Conservation (phyloP, 2,329 filamentous ascomycete species). For the Fusarium pseudoanthophilum region DNA sequence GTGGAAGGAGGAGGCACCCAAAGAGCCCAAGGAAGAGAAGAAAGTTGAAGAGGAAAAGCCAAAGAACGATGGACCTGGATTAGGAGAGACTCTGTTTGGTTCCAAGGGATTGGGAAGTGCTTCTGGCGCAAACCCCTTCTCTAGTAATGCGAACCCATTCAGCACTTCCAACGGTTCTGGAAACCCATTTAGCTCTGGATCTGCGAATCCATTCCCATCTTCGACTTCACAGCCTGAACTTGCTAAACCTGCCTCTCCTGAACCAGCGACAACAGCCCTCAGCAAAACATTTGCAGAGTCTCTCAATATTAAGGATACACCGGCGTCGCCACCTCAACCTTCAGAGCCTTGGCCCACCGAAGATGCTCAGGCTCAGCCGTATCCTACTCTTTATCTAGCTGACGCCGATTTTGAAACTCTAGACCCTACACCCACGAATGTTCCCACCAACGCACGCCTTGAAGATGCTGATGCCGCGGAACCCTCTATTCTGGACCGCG, state of each 20-base stretch:
- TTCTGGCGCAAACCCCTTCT: constrained; percentile 68
- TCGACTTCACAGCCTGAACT: constrained; percentile 47
- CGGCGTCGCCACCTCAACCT: constrained; percentile 49
- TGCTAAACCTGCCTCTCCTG: constrained; percentile 48
- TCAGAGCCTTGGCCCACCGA: constrained; percentile 80
- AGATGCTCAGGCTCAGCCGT: constrained; percentile 73
- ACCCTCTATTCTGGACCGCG: constrained; percentile 68
- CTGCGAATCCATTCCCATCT: constrained; percentile 47
- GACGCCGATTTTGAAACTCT: constrained; percentile 95
- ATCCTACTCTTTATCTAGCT: constrained; percentile 79
- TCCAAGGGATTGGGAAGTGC: constrained; percentile 60
- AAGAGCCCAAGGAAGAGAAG: constrained; percentile 45
- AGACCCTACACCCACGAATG: constrained; percentile 65
- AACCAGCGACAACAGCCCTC: constrained; percentile 51
- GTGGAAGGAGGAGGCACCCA: constrained; percentile 52
- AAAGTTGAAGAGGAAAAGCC: constrained; percentile 51
- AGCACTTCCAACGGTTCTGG: constrained; percentile 48
- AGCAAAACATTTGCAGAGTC: constrained; percentile 77
- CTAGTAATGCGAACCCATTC: constrained; percentile 63
- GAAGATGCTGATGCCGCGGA: constrained; percentile 55
- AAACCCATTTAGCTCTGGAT: constrained; percentile 48
- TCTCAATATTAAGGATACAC: constrained; percentile 75
- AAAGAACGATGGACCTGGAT: constrained; percentile 52
- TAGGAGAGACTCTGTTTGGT: constrained; percentile 79
- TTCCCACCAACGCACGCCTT: constrained; percentile 59